Conservation (phyloP, 176 grass and related monocot species). For the Avena atlantica region DNA sequence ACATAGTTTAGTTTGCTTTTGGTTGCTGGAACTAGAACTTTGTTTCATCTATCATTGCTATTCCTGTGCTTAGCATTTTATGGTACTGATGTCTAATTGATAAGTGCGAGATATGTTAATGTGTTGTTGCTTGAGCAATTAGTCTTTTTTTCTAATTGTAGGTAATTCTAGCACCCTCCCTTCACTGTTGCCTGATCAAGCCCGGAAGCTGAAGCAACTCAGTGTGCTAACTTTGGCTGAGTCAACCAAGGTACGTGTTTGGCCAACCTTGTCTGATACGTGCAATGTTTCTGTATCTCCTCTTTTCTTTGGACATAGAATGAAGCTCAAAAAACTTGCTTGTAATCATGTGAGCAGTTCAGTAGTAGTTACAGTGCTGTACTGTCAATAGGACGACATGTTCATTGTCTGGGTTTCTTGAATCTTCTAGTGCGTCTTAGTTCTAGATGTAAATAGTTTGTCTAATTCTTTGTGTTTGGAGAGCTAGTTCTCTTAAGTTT, state of each 20-base stretch:
- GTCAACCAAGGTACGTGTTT: conserved; percentile 76
- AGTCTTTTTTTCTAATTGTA: conserved; percentile 36
- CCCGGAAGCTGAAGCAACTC: conserved; percentile 92
- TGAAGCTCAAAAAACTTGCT: conserved; percentile 7
- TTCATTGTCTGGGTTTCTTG: conserved; percentile 6
- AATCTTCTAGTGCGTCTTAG: background rate
- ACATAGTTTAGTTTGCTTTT: background rate
- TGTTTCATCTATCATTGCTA: conserved; percentile 30
- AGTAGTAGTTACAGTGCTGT: background rate
- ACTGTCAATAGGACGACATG: background rate
- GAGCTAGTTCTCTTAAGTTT: conserved; percentile 10
- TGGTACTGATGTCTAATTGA: background rate
- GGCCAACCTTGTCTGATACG: background rate
- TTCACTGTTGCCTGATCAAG: conserved; percentile 82
- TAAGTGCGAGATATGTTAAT: background rate
- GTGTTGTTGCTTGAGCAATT: conserved; percentile 10
- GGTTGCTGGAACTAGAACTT: conserved; percentile 14
- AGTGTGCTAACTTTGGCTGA: conserved; percentile 90
- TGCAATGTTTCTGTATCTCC: background rate
- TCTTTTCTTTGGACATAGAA: background rate
- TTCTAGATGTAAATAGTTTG: conserved; percentile 26
- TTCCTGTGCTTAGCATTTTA: background rate
- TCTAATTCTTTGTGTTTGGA: background rate
- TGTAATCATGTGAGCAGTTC: conserved; percentile 21
- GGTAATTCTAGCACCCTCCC: conserved; percentile 83